phyloP scores from a whole-genome alignment of 352 stramenopile genomes.

The Phytophthora melonis region DNA sequence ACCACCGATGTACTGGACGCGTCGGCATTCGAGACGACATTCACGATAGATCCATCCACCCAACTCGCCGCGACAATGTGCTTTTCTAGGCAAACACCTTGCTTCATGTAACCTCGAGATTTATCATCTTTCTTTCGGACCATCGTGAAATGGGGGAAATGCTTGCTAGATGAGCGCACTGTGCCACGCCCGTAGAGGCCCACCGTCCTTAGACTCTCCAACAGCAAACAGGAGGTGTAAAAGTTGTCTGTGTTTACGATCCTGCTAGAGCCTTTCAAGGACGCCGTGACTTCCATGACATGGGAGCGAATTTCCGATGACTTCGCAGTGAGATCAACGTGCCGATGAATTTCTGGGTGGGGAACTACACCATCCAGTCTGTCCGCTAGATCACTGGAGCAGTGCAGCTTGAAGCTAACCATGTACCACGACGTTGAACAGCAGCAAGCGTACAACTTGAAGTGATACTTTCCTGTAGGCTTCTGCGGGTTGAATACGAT shows the following conservation, averaged over 20 bases:
- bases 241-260: conserved; percentile 24
- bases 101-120: conserved; percentile 11
- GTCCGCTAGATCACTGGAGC: neutral
- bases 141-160: conserved; percentile 33
- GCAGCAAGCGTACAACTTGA: too few relatives aligned
- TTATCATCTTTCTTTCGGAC: conserved; percentile 12
- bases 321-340: neutral
- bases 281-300: conserved; percentile 36
- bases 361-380: neutral
- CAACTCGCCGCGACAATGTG: conserved; percentile 18
- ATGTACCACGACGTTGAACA: too few relatives aligned
- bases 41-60: neutral
- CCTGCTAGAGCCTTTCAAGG: conserved; percentile 17
- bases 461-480: too few relatives aligned
- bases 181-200: conserved; percentile 31
- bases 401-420: neutral
- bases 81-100: conserved; percentile 21
- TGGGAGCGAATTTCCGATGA: conserved; percentile 19
- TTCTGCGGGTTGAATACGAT: too few relatives aligned
- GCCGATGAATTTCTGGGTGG: neutral
- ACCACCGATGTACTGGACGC: conserved; percentile 28
- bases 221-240: conserved; percentile 40
- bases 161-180: conserved; percentile 20
- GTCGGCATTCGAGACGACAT: conserved; percentile 2
- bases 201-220: conserved; percentile 30